Evolutionary conservation across 768 basidiomycete species (phyloP).

Genomic region (Tephrocybe rancida): DNA sequence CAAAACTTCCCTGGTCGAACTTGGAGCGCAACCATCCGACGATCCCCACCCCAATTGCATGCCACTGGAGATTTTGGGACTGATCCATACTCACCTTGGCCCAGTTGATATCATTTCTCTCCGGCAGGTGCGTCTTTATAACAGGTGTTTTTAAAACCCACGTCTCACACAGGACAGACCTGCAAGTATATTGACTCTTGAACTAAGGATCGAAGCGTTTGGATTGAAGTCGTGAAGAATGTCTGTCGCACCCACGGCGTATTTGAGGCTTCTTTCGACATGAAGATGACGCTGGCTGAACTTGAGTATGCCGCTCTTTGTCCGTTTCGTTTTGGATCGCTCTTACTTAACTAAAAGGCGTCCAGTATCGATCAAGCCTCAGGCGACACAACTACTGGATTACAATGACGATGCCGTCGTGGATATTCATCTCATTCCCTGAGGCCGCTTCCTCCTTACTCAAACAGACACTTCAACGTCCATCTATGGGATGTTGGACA

Average conservation of each 20-base stretch:
- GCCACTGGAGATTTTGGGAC: background rate
- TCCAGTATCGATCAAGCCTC: background rate
- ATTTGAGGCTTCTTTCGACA: constrained; percentile 5
- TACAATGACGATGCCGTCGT: background rate
- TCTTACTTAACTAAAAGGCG: background rate
- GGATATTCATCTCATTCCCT: constrained; percentile 3
- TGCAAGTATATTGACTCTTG: background rate
- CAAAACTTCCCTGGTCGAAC: too few species aligned
- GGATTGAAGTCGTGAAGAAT: background rate
- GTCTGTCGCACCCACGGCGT: constrained; percentile 1
- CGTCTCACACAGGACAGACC: background rate
- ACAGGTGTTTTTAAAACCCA: background rate
- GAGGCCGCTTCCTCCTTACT: constrained; percentile 14
- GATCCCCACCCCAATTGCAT: background rate
- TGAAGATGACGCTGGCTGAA: constrained; percentile 3
- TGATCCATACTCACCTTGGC: background rate
- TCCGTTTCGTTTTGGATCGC: background rate
- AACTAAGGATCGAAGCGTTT: background rate
- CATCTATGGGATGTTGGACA: constrained; percentile 14
- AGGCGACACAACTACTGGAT: background rate
- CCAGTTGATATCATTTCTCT: background rate
- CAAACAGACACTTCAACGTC: background rate
- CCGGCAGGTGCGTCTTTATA: background rate
- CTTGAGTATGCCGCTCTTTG: constrained; percentile 6
- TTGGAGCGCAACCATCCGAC: background rate